Percentiles rank a stretch among this genome's conserved stretches.
These are phyloP conservation scores for Datisca glomerata DNA, from an alignment of 306 rosid species.

Conservation along the genomic window DNA sequence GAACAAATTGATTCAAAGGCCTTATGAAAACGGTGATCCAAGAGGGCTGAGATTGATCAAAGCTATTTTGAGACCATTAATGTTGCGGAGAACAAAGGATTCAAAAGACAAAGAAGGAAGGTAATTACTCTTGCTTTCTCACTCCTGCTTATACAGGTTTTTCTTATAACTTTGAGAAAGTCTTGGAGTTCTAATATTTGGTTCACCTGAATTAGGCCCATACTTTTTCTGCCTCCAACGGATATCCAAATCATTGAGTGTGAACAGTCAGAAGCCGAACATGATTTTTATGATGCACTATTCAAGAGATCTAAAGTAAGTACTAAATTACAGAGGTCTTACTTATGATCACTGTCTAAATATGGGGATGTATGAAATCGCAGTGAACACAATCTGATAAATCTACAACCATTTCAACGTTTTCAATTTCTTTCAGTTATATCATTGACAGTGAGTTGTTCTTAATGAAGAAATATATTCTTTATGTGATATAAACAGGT, in stretches of 20 bases:
- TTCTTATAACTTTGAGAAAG: slow-evolving; percentile 1
- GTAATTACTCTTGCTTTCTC: slow-evolving; percentile 21
- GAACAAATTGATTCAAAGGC: slow-evolving; percentile 69
- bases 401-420: too few relatives aligned
- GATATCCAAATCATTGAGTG: slow-evolving; percentile 60
- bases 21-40: slow-evolving; percentile 56
- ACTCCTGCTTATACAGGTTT: not conserved
- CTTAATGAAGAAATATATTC: too few relatives aligned
- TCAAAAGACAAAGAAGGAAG: slow-evolving; percentile 69
- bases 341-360: too few relatives aligned
- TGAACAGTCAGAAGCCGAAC: slow-evolving; percentile 68
- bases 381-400: too few relatives aligned
- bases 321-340: not conserved
- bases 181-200: slow-evolving; percentile 8
- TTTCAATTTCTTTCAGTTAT: too few relatives aligned
- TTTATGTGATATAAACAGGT: slow-evolving; percentile 33
- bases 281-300: slow-evolving; percentile 68
- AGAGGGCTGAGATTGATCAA: slow-evolving; percentile 61
- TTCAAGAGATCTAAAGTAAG: slow-evolving; percentile 64
- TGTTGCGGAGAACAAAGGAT: slow-evolving; percentile 77
- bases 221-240: slow-evolving; percentile 66
- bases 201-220: slow-evolving; percentile 42
- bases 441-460: too few relatives aligned
- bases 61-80: slow-evolving; percentile 66
- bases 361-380: too few relatives aligned